A percentile compares a stretch with the other conserved stretches of the same genome.
Conservation (phyloP, 441 rosid species). For the Erysimum cheiri region DNA sequence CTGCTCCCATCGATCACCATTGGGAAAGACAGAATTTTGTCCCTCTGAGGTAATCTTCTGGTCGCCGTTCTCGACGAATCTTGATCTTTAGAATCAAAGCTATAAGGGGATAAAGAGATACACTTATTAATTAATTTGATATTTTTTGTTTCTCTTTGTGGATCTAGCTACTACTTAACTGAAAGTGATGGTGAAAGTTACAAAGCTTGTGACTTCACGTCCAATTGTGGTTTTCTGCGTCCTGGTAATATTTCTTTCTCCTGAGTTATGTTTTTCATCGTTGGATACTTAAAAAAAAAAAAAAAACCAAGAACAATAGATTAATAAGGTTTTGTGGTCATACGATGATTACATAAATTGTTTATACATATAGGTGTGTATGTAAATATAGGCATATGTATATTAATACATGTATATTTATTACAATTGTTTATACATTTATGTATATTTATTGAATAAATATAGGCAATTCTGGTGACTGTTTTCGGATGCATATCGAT, state of each 20-base stretch:
- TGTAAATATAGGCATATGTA: too few relatives aligned
- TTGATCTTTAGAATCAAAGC: constrained; percentile 2
- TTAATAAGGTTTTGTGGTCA: not conserved
- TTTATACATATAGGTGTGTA: too few relatives aligned
- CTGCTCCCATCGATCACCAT: not conserved
- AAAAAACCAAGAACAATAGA: too few relatives aligned
- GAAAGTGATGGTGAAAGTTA: constrained; percentile 37
- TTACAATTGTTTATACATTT: too few relatives aligned
- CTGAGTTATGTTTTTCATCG: not conserved
- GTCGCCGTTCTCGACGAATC: not conserved
- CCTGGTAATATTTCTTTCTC: constrained; percentile 25
- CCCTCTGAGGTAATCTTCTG: not conserved
- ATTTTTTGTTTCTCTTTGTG: not conserved
- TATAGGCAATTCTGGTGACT: constrained; percentile 24
- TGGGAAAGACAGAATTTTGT: not conserved
- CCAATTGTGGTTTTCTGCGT: constrained; percentile 23
- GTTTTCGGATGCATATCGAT: constrained; percentile 36
- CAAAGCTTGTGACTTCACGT: constrained; percentile 37
- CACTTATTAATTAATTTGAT: constrained; percentile 14
- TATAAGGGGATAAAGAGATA: constrained; percentile 12
- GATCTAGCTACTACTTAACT: constrained; percentile 13
- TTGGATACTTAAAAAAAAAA: too few relatives aligned
- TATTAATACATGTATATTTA: too few relatives aligned
- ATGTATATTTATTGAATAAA: not conserved
- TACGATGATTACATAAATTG: too few relatives aligned